phyloP scores from a whole-genome alignment of 129 eudicot species.

The Artemisia tridentata region DNA sequence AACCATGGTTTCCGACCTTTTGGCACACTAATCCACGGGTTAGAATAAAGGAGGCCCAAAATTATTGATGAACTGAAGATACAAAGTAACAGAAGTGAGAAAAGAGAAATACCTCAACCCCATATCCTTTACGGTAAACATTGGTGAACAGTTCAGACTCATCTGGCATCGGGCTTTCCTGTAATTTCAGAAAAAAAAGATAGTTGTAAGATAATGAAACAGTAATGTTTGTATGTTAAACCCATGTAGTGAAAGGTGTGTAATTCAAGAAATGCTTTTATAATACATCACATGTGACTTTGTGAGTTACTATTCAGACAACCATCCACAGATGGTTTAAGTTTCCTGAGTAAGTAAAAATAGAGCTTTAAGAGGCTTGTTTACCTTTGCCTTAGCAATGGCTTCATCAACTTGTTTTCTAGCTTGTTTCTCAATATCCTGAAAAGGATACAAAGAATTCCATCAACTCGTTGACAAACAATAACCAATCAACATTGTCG shows the following conservation, averaged over 20 bases:
- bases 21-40: too few relatives aligned
- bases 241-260: not conserved
- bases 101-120: slow-evolving; percentile 71
- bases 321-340: not conserved
- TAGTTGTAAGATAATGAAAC: not conserved
- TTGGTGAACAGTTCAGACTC: slow-evolving; percentile 79
- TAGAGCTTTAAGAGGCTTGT: not conserved
- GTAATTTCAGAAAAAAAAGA: slow-evolving; percentile 27
- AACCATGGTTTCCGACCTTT: too few relatives aligned
- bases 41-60: not conserved
- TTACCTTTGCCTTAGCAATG: slow-evolving; percentile 91
- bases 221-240: not conserved
- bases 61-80: not conserved
- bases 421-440: slow-evolving; percentile 86
- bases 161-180: slow-evolving; percentile 92
- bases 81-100: not conserved
- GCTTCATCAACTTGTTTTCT: slow-evolving; percentile 98
- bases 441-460: slow-evolving; percentile 9
- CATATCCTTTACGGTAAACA: slow-evolving; percentile 81
- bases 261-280: not conserved
- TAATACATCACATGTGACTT: not conserved
- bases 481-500: not conserved
- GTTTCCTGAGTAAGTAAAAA: not conserved
- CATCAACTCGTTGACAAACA: too few relatives aligned
- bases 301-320: not conserved